phyloP scores from a whole-genome alignment of 148 eudicot species.

The Rhododendron mucronatum region DNA sequence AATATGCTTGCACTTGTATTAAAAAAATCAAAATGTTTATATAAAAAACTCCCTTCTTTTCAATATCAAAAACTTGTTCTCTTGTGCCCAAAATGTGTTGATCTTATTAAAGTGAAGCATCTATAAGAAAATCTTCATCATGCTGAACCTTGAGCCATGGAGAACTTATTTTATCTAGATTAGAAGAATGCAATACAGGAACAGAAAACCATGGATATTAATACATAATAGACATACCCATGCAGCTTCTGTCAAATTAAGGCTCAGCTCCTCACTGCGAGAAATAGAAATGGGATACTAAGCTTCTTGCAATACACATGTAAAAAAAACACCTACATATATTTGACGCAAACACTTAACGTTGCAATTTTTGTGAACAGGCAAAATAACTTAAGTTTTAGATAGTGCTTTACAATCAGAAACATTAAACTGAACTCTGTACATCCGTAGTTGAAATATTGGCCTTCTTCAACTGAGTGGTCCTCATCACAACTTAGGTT shows the following conservation, averaged over 20 bases:
- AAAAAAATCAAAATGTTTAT: neutral
- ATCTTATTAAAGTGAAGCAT: neutral
- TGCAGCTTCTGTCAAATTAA: conserved; percentile 93
- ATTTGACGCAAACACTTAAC: neutral
- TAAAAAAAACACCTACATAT: neutral
- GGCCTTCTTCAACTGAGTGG: neutral
- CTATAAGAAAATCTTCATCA: neutral
- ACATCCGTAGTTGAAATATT: neutral
- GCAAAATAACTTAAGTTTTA: neutral
- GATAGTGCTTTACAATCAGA: neutral
- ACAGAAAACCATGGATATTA: neutral
- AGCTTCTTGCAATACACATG: conserved; percentile 10
- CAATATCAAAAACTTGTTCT: neutral
- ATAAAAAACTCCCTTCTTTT: neutral
- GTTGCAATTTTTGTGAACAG: neutral
- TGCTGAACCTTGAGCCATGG: neutral
- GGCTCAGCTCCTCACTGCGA: conserved; percentile 80
- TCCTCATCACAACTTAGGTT: neutral
- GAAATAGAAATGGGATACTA: conserved; percentile 16
- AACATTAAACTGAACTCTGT: neutral
- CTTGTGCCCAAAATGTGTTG: neutral
- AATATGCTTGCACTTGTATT: neutral
- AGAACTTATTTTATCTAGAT: neutral
- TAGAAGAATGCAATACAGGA: neutral
- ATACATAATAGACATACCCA: conserved; percentile 48